phyloP scores from a whole-genome alignment of 2,329 filamentous ascomycete species.

The Fusarium sp. region DNA sequence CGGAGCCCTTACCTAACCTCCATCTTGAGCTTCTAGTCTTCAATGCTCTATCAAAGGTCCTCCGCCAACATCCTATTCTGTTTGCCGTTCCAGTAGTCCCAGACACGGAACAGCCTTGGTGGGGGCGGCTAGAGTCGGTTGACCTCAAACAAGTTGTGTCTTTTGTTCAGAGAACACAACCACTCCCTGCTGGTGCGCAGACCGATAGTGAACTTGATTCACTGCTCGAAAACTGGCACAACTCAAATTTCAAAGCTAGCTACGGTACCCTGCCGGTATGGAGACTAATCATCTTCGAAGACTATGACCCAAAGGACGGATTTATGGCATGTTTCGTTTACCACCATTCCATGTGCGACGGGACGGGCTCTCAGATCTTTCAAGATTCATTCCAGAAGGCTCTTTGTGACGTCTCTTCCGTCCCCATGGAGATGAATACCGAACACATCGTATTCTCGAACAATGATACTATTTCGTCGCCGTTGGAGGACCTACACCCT shows the following conservation, averaged over 20 bases:
- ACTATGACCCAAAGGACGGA: not conserved
- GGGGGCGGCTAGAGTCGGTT: not conserved
- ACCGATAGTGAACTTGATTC: slow-evolving; percentile 1
- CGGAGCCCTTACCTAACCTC: not conserved
- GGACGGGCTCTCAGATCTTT: not conserved
- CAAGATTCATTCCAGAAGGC: slow-evolving; percentile 7
- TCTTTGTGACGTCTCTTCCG: not conserved
- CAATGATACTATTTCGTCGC: not conserved
- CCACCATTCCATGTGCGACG: slow-evolving; percentile 6
- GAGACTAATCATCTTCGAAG: not conserved
- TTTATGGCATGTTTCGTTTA: not conserved
- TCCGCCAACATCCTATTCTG: not conserved
- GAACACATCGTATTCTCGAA: not conserved
- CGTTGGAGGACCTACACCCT: not conserved
- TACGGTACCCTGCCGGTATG: slow-evolving; percentile 1
- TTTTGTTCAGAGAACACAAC: not conserved
- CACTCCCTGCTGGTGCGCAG: not conserved
- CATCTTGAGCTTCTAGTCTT: not conserved
- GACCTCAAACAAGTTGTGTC: slow-evolving; percentile 1
- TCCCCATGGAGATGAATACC: rapidly evolving
- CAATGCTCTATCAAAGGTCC: not conserved
- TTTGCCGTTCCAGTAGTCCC: not conserved
- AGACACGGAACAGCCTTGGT: not conserved
- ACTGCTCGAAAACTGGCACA: slow-evolving; percentile 9
- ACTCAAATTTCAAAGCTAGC: slow-evolving; percentile 1